These are phyloP conservation scores for Nicotiana attenuata DNA, from an alignment of 257 asterid genomes.

Conservation along the genomic window DNA sequence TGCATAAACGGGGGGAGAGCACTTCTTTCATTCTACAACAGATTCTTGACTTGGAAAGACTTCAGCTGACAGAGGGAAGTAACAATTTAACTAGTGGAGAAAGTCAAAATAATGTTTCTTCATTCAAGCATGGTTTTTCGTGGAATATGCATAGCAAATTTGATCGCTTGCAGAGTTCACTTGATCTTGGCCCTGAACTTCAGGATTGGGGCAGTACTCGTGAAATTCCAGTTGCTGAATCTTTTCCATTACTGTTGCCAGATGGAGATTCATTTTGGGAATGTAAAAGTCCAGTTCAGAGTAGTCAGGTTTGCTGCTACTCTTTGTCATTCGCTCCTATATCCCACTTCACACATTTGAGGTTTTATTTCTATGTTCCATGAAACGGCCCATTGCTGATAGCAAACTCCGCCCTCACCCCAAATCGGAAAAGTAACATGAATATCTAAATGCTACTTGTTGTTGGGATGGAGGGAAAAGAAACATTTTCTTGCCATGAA, in stretches of 20 bases:
- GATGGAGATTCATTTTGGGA: slow-evolving; percentile 14
- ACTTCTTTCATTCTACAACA: slow-evolving; percentile 49
- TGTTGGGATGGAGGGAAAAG: not conserved
- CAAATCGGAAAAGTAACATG: not conserved
- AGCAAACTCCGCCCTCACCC: not conserved
- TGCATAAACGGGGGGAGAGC: slow-evolving; percentile 16
- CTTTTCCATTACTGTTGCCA: slow-evolving; percentile 20
- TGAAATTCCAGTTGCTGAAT: slow-evolving; percentile 29
- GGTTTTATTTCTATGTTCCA: not conserved
- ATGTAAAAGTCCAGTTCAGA: slow-evolving; percentile 10
- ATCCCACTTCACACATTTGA: not conserved
- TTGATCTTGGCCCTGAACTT: slow-evolving; percentile 24
- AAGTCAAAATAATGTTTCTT: slow-evolving; percentile 17
- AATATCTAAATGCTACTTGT: not conserved
- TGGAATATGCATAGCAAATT: slow-evolving; percentile 28
- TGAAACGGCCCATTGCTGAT: not conserved
- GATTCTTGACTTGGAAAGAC: slow-evolving; percentile 52
- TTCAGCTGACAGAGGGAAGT: slow-evolving; percentile 41
- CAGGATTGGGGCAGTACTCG: slow-evolving; percentile 25
- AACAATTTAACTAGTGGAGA: slow-evolving; percentile 23
- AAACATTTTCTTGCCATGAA: not conserved
- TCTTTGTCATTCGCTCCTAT: not conserved
- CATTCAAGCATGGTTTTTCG: slow-evolving; percentile 19
- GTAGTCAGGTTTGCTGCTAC: slow-evolving; percentile 1
- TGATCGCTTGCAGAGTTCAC: slow-evolving; percentile 26